A percentile compares a stretch with the other conserved stretches of the same genome.
These are phyloP conservation scores for Mycosarcoma maydis DNA, from an alignment of 1,284 basidiomycete genomes.

Conservation along the genomic window DNA sequence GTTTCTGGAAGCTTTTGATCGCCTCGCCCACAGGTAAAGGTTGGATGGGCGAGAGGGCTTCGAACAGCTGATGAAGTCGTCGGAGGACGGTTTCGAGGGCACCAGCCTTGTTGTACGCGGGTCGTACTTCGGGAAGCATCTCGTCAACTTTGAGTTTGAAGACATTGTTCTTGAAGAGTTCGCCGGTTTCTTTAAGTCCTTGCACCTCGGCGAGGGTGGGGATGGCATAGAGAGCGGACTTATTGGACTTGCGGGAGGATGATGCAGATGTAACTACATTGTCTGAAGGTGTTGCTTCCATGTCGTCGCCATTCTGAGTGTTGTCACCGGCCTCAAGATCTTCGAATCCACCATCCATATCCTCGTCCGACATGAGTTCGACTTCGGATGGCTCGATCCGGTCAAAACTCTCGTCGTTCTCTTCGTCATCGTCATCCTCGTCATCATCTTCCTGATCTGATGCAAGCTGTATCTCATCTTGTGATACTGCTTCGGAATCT, in stretches of 20 bases:
- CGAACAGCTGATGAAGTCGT: slow-evolving; percentile 54
- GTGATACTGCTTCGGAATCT: slow-evolving; percentile 20
- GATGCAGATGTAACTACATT: slow-evolving; percentile 13
- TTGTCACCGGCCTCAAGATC: slow-evolving; percentile 57
- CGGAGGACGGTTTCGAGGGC: slow-evolving; percentile 61
- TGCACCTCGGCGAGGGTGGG: slow-evolving; percentile 76
- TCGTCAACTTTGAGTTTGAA: slow-evolving; percentile 81
- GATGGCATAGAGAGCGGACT: slow-evolving; percentile 68
- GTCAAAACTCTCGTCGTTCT: slow-evolving; percentile 54
- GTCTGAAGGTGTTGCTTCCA: too few relatives aligned
- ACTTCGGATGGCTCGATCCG: slow-evolving; percentile 26
- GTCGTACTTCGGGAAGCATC: slow-evolving; percentile 59
- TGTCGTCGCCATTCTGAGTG: too few relatives aligned
- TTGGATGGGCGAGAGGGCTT: slow-evolving; percentile 36
- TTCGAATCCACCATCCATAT: slow-evolving; percentile 65
- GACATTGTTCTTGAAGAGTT: slow-evolving; percentile 82
- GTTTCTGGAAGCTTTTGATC: slow-evolving; percentile 68
- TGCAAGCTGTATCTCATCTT: slow-evolving; percentile 31
- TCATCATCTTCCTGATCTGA: slow-evolving; percentile 33
- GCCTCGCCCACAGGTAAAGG: slow-evolving; percentile 43
- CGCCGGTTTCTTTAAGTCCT: slow-evolving; percentile 78
- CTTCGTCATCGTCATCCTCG: slow-evolving; percentile 20
- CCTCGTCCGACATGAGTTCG: slow-evolving; percentile 59
- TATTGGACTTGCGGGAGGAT: slow-evolving; percentile 45
- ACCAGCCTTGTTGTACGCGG: slow-evolving; percentile 43